Evolutionary conservation across 1,284 basidiomycete species (phyloP).

Genomic region (Moesziomyces sp.): DNA sequence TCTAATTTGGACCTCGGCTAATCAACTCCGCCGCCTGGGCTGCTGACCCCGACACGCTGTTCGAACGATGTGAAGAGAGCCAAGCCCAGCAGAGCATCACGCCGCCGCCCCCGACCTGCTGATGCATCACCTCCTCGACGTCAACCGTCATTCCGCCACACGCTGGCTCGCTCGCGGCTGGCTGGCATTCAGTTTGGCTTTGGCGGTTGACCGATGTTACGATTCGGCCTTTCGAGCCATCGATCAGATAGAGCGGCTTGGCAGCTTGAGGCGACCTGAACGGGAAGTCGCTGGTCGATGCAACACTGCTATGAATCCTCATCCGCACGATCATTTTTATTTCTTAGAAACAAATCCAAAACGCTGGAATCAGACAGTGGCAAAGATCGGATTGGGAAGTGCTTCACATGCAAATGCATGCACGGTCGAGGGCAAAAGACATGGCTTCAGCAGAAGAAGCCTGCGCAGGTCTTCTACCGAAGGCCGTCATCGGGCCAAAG

Average conservation of each 20-base stretch:
- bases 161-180: too few species aligned
- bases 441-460: not conserved
- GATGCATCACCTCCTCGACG: not conserved
- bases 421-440: conserved; percentile 11
- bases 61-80: not conserved
- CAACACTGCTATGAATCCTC: too few species aligned
- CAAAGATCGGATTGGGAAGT: not conserved
- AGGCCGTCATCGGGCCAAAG: not conserved
- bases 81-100: too few species aligned
- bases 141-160: not conserved
- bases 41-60: conserved; percentile 13
- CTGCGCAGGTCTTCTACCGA: not conserved
- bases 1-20: conserved; percentile 39
- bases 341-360: too few species aligned
- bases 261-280: too few species aligned
- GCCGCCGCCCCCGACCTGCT: not conserved
- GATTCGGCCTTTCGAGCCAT: too few species aligned
- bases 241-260: too few species aligned
- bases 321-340: too few species aligned
- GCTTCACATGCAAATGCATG: conserved; percentile 16
- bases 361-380: not conserved
- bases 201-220: too few species aligned
- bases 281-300: too few species aligned
- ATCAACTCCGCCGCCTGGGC: conserved; percentile 33
- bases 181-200: too few species aligned